Conservation (phyloP, 306 rosid species). For the Vicia villosa region DNA sequence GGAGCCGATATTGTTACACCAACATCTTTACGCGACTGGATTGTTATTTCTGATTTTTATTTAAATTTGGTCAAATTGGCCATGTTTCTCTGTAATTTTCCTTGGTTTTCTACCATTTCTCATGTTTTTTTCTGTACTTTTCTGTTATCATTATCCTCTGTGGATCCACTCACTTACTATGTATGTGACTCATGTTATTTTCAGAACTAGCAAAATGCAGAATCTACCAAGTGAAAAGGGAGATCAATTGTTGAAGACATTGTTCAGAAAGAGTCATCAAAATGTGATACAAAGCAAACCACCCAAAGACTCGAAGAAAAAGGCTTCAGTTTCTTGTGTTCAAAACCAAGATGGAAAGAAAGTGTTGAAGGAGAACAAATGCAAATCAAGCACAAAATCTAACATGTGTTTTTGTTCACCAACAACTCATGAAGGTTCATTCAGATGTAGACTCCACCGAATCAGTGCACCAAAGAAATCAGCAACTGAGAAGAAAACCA, state of each 20-base stretch:
- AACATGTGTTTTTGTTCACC: slow-evolving; percentile 43
- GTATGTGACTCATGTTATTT: background rate
- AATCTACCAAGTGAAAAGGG: background rate
- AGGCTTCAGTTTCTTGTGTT: slow-evolving; percentile 2
- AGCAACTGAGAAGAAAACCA: slow-evolving; percentile 3
- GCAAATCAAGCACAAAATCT: slow-evolving; percentile 26
- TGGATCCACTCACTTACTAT: background rate
- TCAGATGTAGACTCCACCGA: slow-evolving; percentile 42
- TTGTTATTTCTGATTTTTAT: too few relatives aligned
- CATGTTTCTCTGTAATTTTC: too few relatives aligned
- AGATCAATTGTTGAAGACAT: slow-evolving; percentile 28
- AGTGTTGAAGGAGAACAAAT: slow-evolving; percentile 19
- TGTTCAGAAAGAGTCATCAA: background rate
- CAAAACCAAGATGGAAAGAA: background rate
- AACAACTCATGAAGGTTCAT: slow-evolving; percentile 47
- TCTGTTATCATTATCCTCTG: background rate
- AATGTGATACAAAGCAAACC: slow-evolving; percentile 5
- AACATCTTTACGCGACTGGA: too few relatives aligned
- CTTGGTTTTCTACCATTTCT: too few relatives aligned
- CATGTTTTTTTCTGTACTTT: too few relatives aligned
- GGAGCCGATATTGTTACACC: too few relatives aligned
- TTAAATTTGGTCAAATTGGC: too few relatives aligned
- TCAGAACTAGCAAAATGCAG: slow-evolving; percentile 26
- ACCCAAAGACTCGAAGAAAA: slow-evolving; percentile 24
- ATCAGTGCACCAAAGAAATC: slow-evolving; percentile 27